Evolutionary conservation across 495 filamentous ascomycete species (phyloP).

Genomic region (Penicillium bovifimosum): DNA sequence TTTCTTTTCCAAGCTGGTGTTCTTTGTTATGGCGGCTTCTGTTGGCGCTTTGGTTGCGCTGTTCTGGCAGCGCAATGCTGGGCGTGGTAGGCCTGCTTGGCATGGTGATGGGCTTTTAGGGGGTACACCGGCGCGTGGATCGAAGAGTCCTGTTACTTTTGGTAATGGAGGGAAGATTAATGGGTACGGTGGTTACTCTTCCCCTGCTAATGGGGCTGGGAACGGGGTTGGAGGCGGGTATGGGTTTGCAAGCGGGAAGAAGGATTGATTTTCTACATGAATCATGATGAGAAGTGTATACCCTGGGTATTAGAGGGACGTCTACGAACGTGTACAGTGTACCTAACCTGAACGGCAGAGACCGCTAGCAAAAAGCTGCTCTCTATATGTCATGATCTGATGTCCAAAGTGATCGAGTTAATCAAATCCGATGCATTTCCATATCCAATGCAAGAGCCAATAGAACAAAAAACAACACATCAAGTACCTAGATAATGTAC

Average conservation of each 20-base stretch:
- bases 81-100: slow-evolving; percentile 27
- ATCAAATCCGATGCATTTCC: slow-evolving; percentile 20
- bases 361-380: background rate
- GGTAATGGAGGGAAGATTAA: slow-evolving; percentile 42
- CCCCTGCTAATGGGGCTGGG: slow-evolving; percentile 20
- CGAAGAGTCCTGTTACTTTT: slow-evolving; percentile 33
- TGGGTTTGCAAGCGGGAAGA: slow-evolving; percentile 46
- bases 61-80: slow-evolving; percentile 42
- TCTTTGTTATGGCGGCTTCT: slow-evolving; percentile 40
- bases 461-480: slow-evolving; percentile 2
- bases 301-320: background rate
- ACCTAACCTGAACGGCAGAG: background rate
- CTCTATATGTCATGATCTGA: background rate
- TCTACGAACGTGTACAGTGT: slow-evolving; percentile 11
- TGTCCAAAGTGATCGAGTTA: background rate
- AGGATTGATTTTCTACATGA: slow-evolving; percentile 42
- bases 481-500: slow-evolving; percentile 14
- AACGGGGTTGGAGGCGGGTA: slow-evolving; percentile 31
- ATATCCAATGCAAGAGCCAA: slow-evolving; percentile 21
- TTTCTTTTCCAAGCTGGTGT: slow-evolving; percentile 35
- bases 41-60: slow-evolving; percentile 43
- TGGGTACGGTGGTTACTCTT: slow-evolving; percentile 49
- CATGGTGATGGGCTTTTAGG: slow-evolving; percentile 43
- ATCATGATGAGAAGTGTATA: background rate
- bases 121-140: slow-evolving; percentile 20